phyloP scores from a whole-genome alignment of 176 grass and related monocot species.

The Hordeum marinum region DNA sequence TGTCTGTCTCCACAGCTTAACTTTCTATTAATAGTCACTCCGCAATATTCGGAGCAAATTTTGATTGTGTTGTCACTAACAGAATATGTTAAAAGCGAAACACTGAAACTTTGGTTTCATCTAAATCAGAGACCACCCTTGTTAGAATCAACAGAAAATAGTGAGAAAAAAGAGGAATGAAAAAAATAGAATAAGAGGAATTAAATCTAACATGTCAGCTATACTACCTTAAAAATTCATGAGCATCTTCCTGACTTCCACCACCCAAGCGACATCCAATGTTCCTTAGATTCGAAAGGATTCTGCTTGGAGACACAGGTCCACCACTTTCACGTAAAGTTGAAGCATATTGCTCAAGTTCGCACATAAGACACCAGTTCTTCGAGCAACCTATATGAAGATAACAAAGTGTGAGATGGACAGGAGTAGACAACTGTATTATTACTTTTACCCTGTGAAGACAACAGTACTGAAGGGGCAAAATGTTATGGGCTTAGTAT shows the following conservation, averaged over 20 bases:
- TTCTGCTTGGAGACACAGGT: constrained; percentile 75
- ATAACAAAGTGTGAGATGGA: constrained; percentile 25
- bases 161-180: neutral
- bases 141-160: neutral
- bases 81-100: neutral
- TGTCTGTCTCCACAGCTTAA: neutral
- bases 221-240: constrained; percentile 89
- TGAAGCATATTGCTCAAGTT: constrained; percentile 95
- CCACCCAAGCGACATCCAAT: constrained; percentile 88
- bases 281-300: constrained; percentile 92
- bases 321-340: constrained; percentile 78
- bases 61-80: neutral
- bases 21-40: neutral
- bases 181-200: neutral
- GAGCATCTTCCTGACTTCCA: constrained; percentile 98
- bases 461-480: neutral
- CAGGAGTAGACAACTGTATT: neutral
- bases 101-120: neutral
- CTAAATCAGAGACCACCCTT: neutral
- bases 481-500: constrained; percentile 37
- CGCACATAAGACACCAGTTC: constrained; percentile 97
- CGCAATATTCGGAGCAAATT: neutral
- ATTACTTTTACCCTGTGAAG: neutral
- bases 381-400: constrained; percentile 69
- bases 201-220: constrained; percentile 19